Evolutionary conservation across 1,284 basidiomycete species (phyloP), one percentile per base, ranked within the genome.

Genomic region (Earliella scabrosa): DNA sequence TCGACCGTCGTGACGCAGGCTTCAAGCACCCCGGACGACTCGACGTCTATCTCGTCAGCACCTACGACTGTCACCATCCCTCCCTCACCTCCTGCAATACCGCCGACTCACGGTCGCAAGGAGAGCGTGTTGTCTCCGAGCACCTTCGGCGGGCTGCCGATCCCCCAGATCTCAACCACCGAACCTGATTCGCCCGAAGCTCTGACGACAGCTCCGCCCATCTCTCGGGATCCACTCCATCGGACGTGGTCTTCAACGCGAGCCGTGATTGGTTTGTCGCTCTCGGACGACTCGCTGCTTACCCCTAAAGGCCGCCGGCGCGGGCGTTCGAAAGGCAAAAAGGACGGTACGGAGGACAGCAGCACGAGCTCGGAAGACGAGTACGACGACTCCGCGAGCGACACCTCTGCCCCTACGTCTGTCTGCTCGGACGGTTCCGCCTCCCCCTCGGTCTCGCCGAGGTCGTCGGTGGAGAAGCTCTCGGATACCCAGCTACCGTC

Each of bases 141-240:
- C 13, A 68, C 66, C 2, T 77, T 75, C 47, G 72, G 70, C 9
- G 75, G 76, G 0, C 60, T 79, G 11, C 73, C 77, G 2, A 80
- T 86, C 44, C 85, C 84, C 13, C 72, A 66, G 10, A 85, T 86
- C 52, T 78, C 81, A 3, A 85, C 80, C 1, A 81, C 81, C 2
- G 76, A 68, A 2, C 76, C 80, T 1, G 77, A 80, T 27, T 73
- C 74, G 0, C 74, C 77, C 1, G 45, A 59, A 1, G 32, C 65
- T n/a, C 46, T 63, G 11, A 45, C 60, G 14, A 23, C 45, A 14
- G 51, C 43, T 16, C 39, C 52, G 20, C 51, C 52, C 3, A 38
- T 56, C 21, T 14, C 27, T 1, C 16, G 32, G 24, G 49, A 57
- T 4, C 31, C 18, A 13, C 40, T 58, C 7, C 26, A 54, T 8